Percentiles rank a stretch among this genome's conserved stretches.
phyloP scores from a whole-genome alignment of 192 early-diverging fungal species.

The Chytriomyces hyalinus region DNA sequence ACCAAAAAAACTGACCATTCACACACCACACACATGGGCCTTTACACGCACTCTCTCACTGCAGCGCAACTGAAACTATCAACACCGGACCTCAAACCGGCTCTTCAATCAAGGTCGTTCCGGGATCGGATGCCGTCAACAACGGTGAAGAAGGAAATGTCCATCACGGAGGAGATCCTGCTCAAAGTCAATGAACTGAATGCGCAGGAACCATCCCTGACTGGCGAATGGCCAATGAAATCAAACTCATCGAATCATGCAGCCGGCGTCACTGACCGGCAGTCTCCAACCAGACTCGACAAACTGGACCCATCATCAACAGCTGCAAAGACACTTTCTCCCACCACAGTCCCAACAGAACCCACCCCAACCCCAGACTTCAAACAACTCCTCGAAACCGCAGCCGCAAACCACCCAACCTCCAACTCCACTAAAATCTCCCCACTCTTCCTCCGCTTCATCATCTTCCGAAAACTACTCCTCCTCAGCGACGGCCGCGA shows the following conservation, averaged over 20 bases:
- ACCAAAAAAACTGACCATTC: background rate
- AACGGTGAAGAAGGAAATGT: background rate
- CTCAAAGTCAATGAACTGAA: background rate
- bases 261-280: background rate
- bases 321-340: background rate
- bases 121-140: background rate
- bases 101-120: background rate
- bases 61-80: background rate
- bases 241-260: background rate
- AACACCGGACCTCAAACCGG: background rate
- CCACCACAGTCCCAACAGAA: background rate
- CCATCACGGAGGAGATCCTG: background rate
- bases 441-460: constrained; percentile 23
- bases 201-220: background rate
- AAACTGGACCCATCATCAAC: background rate
- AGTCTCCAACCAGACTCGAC: background rate
- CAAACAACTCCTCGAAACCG: background rate
- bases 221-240: background rate
- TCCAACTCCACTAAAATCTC: background rate
- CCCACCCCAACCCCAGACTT: background rate
- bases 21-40: background rate
- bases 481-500: constrained; percentile 81
- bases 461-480: constrained; percentile 66
- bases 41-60: background rate
- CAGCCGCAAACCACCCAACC: background rate